phyloP scores from a whole-genome alignment of 2,329 filamentous ascomycete species.

The Trichophyton benhamiae region DNA sequence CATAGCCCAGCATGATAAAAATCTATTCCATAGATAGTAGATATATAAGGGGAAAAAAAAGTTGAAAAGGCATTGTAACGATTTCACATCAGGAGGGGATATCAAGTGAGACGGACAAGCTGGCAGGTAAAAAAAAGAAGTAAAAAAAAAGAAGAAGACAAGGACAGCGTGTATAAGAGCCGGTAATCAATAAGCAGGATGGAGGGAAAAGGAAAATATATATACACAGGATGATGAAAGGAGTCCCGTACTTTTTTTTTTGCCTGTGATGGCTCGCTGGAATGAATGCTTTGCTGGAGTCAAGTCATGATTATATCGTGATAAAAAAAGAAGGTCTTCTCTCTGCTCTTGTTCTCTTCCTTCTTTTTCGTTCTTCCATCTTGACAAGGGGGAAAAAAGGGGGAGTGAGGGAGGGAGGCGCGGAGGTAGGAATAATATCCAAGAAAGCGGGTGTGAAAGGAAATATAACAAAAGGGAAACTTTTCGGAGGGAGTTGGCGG shows the following conservation, averaged over 20 bases:
- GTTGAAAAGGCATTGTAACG: conserved; percentile 11
- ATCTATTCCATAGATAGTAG: background rate
- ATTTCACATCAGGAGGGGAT: conserved; percentile 4
- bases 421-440: background rate
- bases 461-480: conserved; percentile 1
- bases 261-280: background rate
- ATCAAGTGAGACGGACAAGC: conserved; percentile 6
- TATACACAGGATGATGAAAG: conserved; percentile 4
- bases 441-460: background rate
- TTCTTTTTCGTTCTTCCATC: conserved; percentile 2
- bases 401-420: background rate
- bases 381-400: background rate
- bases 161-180: conserved; percentile 11
- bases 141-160: background rate
- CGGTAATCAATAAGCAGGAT: conserved; percentile 11
- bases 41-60: conserved; percentile 4
- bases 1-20: background rate
- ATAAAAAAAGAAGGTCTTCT: background rate
- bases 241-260: conserved; percentile 3
- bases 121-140: conserved; percentile 7
- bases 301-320: conserved; percentile 1
- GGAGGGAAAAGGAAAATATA: conserved; percentile 4
- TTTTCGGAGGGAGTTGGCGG: background rate
- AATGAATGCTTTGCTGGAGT: background rate
- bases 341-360: background rate